Base-by-base conservation (phyloP, 805 yeast genomes). In the Candida boleticola region DNA sequence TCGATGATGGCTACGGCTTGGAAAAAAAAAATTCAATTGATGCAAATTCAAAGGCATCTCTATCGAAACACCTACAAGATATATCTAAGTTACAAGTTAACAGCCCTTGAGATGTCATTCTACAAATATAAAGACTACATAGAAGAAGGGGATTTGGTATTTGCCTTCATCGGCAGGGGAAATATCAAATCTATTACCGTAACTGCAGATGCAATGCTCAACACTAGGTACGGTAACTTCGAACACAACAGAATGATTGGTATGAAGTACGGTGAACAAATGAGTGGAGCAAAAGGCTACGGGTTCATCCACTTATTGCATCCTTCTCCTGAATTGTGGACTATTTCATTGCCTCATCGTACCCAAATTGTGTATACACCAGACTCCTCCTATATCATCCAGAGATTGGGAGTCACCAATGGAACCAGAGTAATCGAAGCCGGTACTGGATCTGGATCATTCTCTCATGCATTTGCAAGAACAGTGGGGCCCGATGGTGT, bases 301-400 rank as follows among this genome's bases (percentile, higher is more conserved):
- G 96, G 96, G 0, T 93, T 89, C 58, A 79, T 93, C 37, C 95
- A 92, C 57, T 69, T 93, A 11, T 64, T 93, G 36, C 90, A 86
- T 46, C 98, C 99, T 1, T 83, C 95, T 0, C 90, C 99, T 0
- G 99, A 93, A 63, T 67, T 93, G 18, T 93, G 99, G 99, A 85
- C 97, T 0, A 56, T 88, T n/a, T 87, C 97, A 0, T 69, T 93
- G 27, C 98, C 99, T 2, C 99, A 93, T 60, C 75, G 99, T 63
- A 93, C 99, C 0, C 99, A 93, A 67, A 93, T 93, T 50, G 98
- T 93, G 1, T 93, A 93, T 60, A 86, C 97, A 0, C 96, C 96
- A 7, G 99, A 93, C 61, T 85, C 97, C 2, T 80, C 95, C 22
- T 93, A 88, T 55, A 89, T 93, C 41, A 77, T 87, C 48, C 96